phyloP scores from a whole-genome alignment of 345 rosid species.

The Lagerstroemia speciosa region DNA sequence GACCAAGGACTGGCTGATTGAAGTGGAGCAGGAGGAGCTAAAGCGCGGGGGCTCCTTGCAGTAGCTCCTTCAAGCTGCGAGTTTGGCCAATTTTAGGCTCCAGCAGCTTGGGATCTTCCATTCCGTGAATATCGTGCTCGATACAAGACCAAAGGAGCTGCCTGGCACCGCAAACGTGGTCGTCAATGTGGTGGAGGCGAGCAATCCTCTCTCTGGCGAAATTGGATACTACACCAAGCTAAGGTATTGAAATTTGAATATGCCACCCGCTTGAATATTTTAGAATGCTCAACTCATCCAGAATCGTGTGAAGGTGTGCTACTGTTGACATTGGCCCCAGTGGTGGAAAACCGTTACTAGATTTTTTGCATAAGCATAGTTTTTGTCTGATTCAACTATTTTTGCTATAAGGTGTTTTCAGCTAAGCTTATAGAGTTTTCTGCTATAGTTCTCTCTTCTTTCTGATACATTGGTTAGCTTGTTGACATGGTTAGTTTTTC shows the following conservation, averaged over 20 bases:
- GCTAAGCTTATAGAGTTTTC: background rate
- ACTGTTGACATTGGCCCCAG: background rate
- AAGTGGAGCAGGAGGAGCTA: constrained; percentile 50
- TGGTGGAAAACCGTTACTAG: no score
- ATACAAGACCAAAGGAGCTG: constrained; percentile 85
- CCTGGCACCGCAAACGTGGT: constrained; percentile 81
- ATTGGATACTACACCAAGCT: constrained; percentile 61
- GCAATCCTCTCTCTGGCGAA: constrained; percentile 52
- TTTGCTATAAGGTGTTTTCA: background rate
- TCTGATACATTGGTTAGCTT: background rate
- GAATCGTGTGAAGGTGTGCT: background rate
- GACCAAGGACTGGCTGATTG: constrained; percentile 72
- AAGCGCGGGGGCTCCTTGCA: constrained; percentile 58
- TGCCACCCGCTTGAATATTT: background rate
- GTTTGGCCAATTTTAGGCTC: constrained; percentile 47
- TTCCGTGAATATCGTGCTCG: constrained; percentile 71
- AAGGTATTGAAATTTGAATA: constrained; percentile 32
- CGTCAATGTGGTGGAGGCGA: constrained; percentile 58
- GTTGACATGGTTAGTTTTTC: background rate
- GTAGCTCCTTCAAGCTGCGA: constrained; percentile 63
- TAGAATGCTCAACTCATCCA: background rate
- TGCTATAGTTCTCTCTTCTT: background rate
- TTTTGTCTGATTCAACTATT: background rate
- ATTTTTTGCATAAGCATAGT: background rate
- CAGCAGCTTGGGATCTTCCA: constrained; percentile 67